phyloP scores from a whole-genome alignment of 164 flowering plant genomes.

The Nymphaea thermarum region DNA sequence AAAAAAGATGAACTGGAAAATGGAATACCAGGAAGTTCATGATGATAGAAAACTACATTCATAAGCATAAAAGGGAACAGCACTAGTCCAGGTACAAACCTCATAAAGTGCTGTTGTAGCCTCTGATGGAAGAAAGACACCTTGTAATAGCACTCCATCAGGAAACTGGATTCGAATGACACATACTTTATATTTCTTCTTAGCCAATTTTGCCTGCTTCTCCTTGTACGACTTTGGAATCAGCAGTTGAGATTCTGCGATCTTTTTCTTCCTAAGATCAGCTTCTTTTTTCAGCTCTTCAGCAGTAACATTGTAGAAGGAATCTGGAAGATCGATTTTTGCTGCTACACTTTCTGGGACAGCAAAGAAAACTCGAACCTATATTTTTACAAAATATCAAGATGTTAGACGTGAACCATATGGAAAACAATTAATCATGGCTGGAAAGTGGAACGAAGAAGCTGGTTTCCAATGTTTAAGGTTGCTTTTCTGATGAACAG shows the following conservation, averaged over 20 bases:
- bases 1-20: not conserved
- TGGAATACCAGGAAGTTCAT: not conserved
- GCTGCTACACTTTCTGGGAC: constrained; percentile 73
- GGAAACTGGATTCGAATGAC: constrained; percentile 85
- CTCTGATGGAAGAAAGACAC: constrained; percentile 71
- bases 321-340: constrained; percentile 67
- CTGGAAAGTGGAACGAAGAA: too few species aligned
- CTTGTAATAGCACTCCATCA: constrained; percentile 91
- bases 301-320: constrained; percentile 64
- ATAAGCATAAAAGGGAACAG: too few species aligned
- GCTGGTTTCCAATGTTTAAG: too few species aligned
- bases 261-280: constrained; percentile 61
- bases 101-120: constrained; percentile 69
- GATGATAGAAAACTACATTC: not conserved
- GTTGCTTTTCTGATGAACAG: too few species aligned
- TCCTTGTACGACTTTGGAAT: constrained; percentile 84
- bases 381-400: constrained; percentile 1
- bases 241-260: constrained; percentile 80
- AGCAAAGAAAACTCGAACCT: constrained; percentile 83
- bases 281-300: constrained; percentile 81
- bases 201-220: constrained; percentile 77
- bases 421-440: too few species aligned
- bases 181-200: constrained; percentile 46
- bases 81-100: constrained; percentile 27
- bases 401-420: too few species aligned